Conservation (phyloP, 1,284 basidiomycete genomes). For the Ustilago lituana region DNA sequence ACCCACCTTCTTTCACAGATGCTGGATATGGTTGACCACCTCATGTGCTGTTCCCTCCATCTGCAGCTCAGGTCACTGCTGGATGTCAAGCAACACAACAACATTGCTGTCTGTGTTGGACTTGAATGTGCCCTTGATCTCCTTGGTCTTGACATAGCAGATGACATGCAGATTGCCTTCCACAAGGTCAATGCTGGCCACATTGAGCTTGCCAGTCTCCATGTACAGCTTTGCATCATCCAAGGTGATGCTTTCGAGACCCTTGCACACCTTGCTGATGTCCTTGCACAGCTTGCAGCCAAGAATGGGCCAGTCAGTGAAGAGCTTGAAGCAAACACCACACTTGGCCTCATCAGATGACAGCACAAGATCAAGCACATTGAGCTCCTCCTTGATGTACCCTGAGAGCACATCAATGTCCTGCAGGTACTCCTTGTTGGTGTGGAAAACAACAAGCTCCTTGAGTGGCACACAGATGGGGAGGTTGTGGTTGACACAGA, state of each 20-base stretch:
- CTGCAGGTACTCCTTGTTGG: constrained; percentile 81
- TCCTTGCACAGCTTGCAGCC: constrained; percentile 95
- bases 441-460: constrained; percentile 93
- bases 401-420: constrained; percentile 85
- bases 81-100: constrained; percentile 88
- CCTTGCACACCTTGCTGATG: constrained; percentile 87
- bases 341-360: constrained; percentile 86
- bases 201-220: constrained; percentile 78
- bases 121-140: constrained; percentile 74
- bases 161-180: constrained; percentile 89
- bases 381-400: constrained; percentile 95
- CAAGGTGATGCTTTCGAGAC: constrained; percentile 81
- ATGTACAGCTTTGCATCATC: constrained; percentile 85
- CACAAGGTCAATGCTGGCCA: constrained; percentile 89
- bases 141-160: constrained; percentile 79
- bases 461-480: constrained; percentile 80
- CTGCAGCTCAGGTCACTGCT: constrained; percentile 85
- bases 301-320: constrained; percentile 94
- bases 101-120: constrained; percentile 94
- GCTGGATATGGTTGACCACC: constrained; percentile 92
- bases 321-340: constrained; percentile 88
- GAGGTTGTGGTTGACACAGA: constrained; percentile 87
- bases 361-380: constrained; percentile 88
- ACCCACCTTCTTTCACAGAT: constrained; percentile 92
- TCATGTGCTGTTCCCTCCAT: constrained; percentile 89